Evolutionary conservation across 768 basidiomycete genomes (phyloP).

Genomic region (Suillus placidus): DNA sequence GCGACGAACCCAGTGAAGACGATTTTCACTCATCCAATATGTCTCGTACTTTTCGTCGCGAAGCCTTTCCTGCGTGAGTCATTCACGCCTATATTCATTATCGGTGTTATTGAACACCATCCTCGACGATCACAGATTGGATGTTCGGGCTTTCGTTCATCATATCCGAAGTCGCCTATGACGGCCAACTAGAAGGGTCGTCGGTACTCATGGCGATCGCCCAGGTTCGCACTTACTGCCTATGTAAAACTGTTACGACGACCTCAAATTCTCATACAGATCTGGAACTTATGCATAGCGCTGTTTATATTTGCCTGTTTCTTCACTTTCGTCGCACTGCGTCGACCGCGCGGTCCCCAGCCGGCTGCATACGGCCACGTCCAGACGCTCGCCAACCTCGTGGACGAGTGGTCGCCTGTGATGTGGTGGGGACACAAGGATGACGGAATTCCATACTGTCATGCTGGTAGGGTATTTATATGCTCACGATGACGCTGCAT

Average conservation of each 20-base stretch:
- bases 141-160: conserved; percentile 34
- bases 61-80: conserved; percentile 33
- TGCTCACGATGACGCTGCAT: not conserved
- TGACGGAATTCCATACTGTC: conserved; percentile 8
- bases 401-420: conserved; percentile 37
- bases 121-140: conserved; percentile 24
- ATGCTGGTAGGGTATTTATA: not conserved
- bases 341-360: conserved; percentile 27
- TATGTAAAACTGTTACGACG: not conserved
- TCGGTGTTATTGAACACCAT: not conserved
- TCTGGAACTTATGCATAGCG: conserved; percentile 27
- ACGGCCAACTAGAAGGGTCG: rapidly evolving
- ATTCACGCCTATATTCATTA: not conserved
- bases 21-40: conserved; percentile 25
- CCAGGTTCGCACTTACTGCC: conserved; percentile 20
- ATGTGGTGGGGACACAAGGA: conserved; percentile 24
- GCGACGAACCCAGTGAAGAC: conserved; percentile 24
- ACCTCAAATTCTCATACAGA: conserved; percentile 19
- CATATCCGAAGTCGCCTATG: no score
- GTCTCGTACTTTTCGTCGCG: conserved; percentile 18
- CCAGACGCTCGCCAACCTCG: conserved; percentile 36
- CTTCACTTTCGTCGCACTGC: conserved; percentile 19
- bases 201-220: conserved; percentile 24
- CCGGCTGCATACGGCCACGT: conserved; percentile 37
- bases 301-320: conserved; percentile 25